Base-by-base conservation (phyloP, 192 early-diverging fungal genomes). In the Umbelopsis isabellina region DNA sequence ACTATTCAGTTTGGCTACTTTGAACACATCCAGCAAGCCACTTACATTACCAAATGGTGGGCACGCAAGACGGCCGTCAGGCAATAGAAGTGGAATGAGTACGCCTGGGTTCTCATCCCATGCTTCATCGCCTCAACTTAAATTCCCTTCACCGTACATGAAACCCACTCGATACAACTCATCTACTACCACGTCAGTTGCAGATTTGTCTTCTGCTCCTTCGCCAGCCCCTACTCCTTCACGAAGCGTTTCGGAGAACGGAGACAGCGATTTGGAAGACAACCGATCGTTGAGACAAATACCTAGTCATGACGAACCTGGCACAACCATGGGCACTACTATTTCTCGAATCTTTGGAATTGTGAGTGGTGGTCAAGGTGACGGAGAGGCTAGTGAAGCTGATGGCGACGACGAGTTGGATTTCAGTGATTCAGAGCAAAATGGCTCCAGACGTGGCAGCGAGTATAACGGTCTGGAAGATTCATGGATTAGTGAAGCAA, bases 1-100 rank as follows among this genome's bases (percentile, higher is more conserved):
- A 61, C 68, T 87, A 4, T 87, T 87, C 58, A 82, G 83, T 46
- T 71, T 87, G 51, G 76, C 82, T 37, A 79, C 80, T 15, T 73
- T 87, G 35, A 76, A 87, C 61, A 74, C 83, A 49, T 72, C 71
- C 33, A 61, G 27, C 30, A 33, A 27, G 12, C 55, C 55, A n/a
- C 55, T 61, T 10, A 11, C 4, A 4, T 30, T 61, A 2, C 23
- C 27, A 0, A 37, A 35, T n/a, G 3, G 33, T 30, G 9, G 13
- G 16, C 27, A 25, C 2, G 12, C 55, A 7, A 25, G 16, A 35
- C 15, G 15, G 11, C 1, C 53, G 10, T 5, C 20, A 9, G 55
- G 55, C 11, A 47, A 22, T 10, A 20, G 35, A 41, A 46, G 8
- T 41, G 27, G 23, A 27, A 15, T 44, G 21, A 71, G 55, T 18